Percentiles rank a stretch among this genome's conserved stretches.
Evolutionary conservation across 108 stramenopile species (phyloP).

Genomic region (Cyclostephanos tholiformis): DNA sequence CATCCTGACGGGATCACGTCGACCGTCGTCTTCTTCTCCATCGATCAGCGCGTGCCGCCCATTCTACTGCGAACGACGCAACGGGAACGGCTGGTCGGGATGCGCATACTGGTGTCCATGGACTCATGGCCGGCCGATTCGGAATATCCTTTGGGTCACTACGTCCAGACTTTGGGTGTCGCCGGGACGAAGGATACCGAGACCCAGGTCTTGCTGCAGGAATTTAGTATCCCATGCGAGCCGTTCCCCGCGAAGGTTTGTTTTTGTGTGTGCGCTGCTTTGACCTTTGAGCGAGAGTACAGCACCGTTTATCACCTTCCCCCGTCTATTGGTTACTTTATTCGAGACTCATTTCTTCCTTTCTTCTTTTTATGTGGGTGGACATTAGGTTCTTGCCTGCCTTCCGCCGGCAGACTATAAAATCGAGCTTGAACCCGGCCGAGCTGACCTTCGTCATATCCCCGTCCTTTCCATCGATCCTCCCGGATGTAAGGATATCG

Average conservation of each 20-base stretch:
- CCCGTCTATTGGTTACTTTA: background rate
- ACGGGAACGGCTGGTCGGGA: conserved; percentile 68
- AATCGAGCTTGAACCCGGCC: conserved; percentile 82
- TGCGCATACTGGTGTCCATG: conserved; percentile 84
- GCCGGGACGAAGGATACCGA: conserved; percentile 94
- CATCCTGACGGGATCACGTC: conserved; percentile 72
- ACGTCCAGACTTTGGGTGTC: conserved; percentile 86
- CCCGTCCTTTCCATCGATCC: conserved; percentile 98
- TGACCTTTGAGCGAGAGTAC: background rate
- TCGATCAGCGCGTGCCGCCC: conserved; percentile 86
- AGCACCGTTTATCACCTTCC: background rate
- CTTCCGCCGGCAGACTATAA: conserved; percentile 93
- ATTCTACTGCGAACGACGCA: conserved; percentile 84
- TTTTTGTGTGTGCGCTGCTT: background rate
- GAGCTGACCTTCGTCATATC: conserved; percentile 88
- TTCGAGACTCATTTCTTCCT: background rate
- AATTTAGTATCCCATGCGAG: conserved; percentile 95
- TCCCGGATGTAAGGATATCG: conserved; percentile 99
- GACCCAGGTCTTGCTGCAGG: conserved; percentile 92
- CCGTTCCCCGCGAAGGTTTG: conserved; percentile 87
- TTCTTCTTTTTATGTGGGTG: background rate
- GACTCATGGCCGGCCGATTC: conserved; percentile 93
- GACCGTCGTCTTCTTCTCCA: conserved; percentile 90
- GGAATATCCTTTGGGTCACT: conserved; percentile 92
- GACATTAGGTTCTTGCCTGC: conserved; percentile 88